phyloP scores from a whole-genome alignment of 805 yeast genomes.

The Nakazawaea populi region DNA sequence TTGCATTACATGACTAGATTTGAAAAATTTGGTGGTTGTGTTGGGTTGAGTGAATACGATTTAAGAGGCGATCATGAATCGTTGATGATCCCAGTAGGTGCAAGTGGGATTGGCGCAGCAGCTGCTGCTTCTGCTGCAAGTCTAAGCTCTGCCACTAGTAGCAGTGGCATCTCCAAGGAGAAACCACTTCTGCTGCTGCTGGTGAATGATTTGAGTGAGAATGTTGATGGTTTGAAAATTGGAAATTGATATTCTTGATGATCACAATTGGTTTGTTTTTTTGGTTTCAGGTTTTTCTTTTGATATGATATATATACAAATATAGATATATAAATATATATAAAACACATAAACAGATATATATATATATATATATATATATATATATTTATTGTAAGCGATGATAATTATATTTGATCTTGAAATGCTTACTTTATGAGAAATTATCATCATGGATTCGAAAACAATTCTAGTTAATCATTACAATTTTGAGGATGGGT shows the following conservation, averaged over 20 bases:
- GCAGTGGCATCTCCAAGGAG: background rate
- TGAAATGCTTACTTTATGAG: too few species aligned
- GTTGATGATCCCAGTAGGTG: conserved; percentile 8
- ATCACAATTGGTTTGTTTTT: too few species aligned
- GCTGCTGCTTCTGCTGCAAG: background rate
- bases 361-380: background rate
- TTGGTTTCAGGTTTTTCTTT: too few species aligned
- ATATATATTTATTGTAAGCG: background rate
- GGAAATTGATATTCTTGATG: background rate
- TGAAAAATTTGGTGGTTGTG: conserved; percentile 58
- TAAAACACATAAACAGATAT: background rate
- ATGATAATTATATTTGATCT: too few species aligned
- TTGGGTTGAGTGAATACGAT: conserved; percentile 83
- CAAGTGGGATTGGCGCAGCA: background rate
- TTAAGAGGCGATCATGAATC: conserved; percentile 36
- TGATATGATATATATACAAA: background rate
- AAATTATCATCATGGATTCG: too few species aligned
- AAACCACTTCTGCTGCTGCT: background rate
- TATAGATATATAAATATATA: background rate
- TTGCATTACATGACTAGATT: conserved; percentile 64
- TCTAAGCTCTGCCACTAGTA: background rate
- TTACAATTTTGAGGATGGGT: too few species aligned
- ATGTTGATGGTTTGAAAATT: background rate
- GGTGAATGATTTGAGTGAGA: background rate
- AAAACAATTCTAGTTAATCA: too few species aligned